Evolutionary conservation across 306 rosid genomes (phyloP), one percentile per base, ranked within the genome.

Genomic region (Gynostemma pentaphyllum): DNA sequence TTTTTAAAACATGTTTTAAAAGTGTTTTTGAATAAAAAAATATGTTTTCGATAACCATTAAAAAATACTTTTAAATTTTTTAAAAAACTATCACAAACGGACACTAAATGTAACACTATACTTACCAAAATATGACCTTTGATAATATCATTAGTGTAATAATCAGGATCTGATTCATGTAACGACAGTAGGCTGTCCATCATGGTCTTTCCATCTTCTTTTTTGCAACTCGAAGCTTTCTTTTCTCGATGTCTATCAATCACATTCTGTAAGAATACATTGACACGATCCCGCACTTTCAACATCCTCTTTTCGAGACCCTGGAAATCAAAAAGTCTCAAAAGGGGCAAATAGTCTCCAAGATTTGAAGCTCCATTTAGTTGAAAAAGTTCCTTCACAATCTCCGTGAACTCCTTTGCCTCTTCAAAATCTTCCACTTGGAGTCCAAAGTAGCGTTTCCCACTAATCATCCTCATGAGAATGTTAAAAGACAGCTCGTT

Each of bases 401-500:
- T 30, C 4, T 76, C 83, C 56, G 78, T 75, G 23, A 86, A 83
- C 19, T 45, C 51, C 68, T 13, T 64, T 0, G 83, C 87, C 34
- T 86, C 87, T 21, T 69, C 75, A n/a, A 28, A 51, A 21, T 75
- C 50, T 4, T 45, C 60, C 2, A 60, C 78, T 4, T 29, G 67
- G 0, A 66, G 75, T 2, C 83, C 86, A 11, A 68, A 83, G 42
- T 77, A 85, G 16, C 94, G 70, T 54, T 85, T 85, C 4, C 94
- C 96, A 0, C 87, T 79, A 1, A 83, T 73, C 94, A 83, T 85
- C 27, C 75, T 81, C 85, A 66, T 66, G 14, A 48, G 14, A 0
- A 5, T 49, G 23, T 65, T 65, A 16, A 45, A 48, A 2, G 70
- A 75, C 3, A 88, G 50, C n/a, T 83, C 85, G 0, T 73, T 7